These are phyloP conservation scores for Ochromonas danica DNA, from an alignment of 108 stramenopile genomes.

Conservation along the genomic window DNA sequence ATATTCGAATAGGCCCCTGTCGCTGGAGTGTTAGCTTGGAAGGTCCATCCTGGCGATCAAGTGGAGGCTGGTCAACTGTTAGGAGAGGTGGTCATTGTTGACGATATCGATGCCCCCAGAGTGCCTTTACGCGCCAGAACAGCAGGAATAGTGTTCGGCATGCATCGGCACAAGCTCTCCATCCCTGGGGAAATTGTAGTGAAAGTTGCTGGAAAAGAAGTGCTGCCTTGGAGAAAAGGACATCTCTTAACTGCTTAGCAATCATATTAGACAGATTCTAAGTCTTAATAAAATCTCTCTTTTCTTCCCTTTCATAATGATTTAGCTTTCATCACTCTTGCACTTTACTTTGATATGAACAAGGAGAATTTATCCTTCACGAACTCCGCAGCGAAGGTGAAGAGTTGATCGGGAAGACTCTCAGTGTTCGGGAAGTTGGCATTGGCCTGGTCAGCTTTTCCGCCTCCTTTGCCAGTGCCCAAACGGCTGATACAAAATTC, in stretches of 20 bases:
- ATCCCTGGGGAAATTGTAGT: constrained; percentile 24
- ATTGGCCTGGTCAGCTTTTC: constrained; percentile 64
- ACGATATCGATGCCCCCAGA: constrained; percentile 32
- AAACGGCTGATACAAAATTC: constrained; percentile 69
- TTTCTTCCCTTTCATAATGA: too few species aligned
- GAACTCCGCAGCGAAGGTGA: too few species aligned
- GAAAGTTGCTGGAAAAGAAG: neutral
- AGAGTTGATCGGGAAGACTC: too few species aligned
- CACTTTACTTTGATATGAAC: too few species aligned
- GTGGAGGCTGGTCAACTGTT: constrained; percentile 7
- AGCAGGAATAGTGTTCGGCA: constrained; percentile 28
- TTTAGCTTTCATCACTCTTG: too few species aligned
- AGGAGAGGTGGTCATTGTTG: constrained; percentile 23
- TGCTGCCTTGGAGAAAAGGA: constrained; percentile 23
- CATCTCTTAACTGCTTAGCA: constrained; percentile 4
- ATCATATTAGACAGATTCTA: neutral
- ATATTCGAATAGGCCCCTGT: neutral
- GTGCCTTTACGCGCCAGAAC: neutral
- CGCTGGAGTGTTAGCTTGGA: constrained; percentile 32
- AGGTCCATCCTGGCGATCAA: constrained; percentile 11
- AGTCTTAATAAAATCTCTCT: too few species aligned
- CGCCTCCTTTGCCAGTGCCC: constrained; percentile 79
- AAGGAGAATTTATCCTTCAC: too few species aligned
- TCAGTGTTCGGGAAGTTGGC: neutral
- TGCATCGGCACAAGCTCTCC: constrained; percentile 24